Evolutionary conservation across 2,329 filamentous ascomycete genomes (phyloP).

Genomic region (Thelonectria olida): DNA sequence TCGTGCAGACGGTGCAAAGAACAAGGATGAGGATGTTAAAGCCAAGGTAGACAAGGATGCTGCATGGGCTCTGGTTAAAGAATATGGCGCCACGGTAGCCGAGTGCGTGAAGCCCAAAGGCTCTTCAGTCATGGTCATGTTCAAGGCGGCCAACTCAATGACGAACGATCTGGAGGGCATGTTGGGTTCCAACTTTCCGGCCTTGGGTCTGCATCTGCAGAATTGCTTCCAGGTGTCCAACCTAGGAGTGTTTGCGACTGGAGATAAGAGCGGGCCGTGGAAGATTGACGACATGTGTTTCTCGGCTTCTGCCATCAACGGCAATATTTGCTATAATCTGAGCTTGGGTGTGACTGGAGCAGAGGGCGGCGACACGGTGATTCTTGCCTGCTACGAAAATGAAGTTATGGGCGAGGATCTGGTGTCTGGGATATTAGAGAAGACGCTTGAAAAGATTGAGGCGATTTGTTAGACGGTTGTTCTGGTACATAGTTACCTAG

Average conservation of each 20-base stretch:
- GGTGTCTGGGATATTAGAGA: conserved; percentile 14
- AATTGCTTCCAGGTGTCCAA: conserved; percentile 24
- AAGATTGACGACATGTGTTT: conserved; percentile 28
- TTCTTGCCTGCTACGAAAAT: conserved; percentile 25
- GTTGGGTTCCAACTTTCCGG: conserved; percentile 9
- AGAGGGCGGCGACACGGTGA: conserved; percentile 20
- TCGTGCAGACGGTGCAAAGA: not conserved
- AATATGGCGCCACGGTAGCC: conserved; percentile 9
- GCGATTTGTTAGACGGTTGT: conserved; percentile 3
- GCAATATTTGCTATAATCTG: conserved; percentile 11
- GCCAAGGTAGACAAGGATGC: not conserved
- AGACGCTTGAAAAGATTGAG: conserved; percentile 12
- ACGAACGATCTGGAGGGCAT: conserved; percentile 18
- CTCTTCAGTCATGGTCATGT: not conserved
- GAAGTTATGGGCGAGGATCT: conserved; percentile 7
- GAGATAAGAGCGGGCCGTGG: conserved; percentile 3
- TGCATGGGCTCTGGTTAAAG: conserved; percentile 15
- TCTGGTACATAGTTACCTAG: not conserved
- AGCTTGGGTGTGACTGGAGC: conserved; percentile 17
- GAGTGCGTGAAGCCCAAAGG: not conserved
- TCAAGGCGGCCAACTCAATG: conserved; percentile 14
- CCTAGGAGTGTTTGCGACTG: conserved; percentile 4
- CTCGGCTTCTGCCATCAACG: conserved; percentile 23
- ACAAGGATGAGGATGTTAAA: not conserved
- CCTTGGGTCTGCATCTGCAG: conserved; percentile 20